Evolutionary conservation across 2,329 filamentous ascomycete genomes (phyloP), one percentile per base, ranked within the genome.

Genomic region (Lachnellula arida): DNA sequence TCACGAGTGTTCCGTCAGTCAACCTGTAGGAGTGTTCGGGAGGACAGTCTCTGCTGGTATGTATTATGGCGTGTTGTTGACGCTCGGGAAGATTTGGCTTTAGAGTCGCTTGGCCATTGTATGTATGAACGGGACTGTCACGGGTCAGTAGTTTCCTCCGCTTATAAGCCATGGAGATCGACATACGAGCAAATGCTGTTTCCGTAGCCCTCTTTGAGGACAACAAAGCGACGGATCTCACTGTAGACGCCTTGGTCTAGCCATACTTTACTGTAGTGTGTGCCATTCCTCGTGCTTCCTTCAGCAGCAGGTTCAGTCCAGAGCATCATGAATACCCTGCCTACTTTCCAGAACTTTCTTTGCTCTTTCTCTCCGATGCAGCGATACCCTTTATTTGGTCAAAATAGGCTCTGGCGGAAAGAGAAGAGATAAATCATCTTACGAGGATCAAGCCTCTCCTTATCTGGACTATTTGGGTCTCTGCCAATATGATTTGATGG

Each of bases 271-370:
- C 57, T 60, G 9, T 53, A 56, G n/a, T 59, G 49, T 8, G 63
- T 54, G 9, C 52, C 54, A 14, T 59, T 56, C 14, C 50, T 47
- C 6, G 53, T 54, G 17, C 52, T 53, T 14, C 51, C 48, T 32
- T 35, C 42, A 7, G n/a, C 43, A 4, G 60, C 64, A 15, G 63
- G 64, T n/a, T 67, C 65, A 2, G 57, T 64, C 64, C 65, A 67
- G 5, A 66, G 40, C 50, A 63, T 55, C 60, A 63, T 65, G 42
- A 67, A 67, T 2, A 65, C 65, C 14, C 64, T 58, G 0, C 65
- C 65, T 17, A 61, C 53, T 25, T 49, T 58, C 55, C 56, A 67
- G 39, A 67, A 64, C 17, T 58, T 56, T 17, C 57, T 46, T 37
- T 55, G 53, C 8, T 62, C 55, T 23, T 58, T 58, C 9, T 53